These are phyloP conservation scores for Fusarium keratoplasticum DNA, from an alignment of 2,329 filamentous ascomycete genomes.

Conservation along the genomic window DNA sequence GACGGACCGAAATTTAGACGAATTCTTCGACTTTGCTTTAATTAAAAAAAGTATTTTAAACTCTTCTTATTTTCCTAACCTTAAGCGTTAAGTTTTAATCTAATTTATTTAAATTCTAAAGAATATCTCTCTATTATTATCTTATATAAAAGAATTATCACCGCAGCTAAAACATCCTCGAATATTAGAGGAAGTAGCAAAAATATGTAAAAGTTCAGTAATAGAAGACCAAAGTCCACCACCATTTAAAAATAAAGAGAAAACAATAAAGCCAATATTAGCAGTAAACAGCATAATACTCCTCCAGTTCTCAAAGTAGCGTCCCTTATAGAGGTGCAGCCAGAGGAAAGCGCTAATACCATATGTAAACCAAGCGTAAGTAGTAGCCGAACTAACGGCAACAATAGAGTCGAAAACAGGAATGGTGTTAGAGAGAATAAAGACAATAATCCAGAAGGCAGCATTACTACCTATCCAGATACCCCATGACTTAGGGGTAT, in stretches of 20 bases:
- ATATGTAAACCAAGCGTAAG: slow-evolving; percentile 39
- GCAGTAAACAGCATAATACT: slow-evolving; percentile 27
- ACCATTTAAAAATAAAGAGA: slow-evolving; percentile 30
- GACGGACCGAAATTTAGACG: background rate
- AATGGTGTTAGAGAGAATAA: slow-evolving; percentile 39
- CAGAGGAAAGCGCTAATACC: slow-evolving; percentile 33
- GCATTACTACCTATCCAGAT: slow-evolving; percentile 33
- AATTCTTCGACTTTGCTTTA: slow-evolving; percentile 1
- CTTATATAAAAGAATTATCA: slow-evolving; percentile 1
- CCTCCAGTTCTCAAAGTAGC: slow-evolving; percentile 21
- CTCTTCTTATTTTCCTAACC: background rate
- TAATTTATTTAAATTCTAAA: background rate
- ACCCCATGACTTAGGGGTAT: slow-evolving; percentile 34
- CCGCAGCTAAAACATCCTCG: slow-evolving; percentile 24
- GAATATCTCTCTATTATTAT: background rate
- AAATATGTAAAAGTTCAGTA: slow-evolving; percentile 24
- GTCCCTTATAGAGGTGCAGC: slow-evolving; percentile 26
- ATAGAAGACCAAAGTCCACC: slow-evolving; percentile 34
- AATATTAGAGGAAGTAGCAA: slow-evolving; percentile 7
- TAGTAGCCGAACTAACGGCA: slow-evolving; percentile 32
- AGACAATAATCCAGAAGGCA: slow-evolving; percentile 35
- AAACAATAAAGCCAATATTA: slow-evolving; percentile 27
- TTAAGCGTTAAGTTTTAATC: background rate
- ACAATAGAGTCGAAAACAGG: slow-evolving; percentile 41
- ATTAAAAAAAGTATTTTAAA: background rate